Evolutionary conservation across 306 rosid genomes (phyloP), one percentile per base, ranked within the genome.

Genomic region (Quillaja saponaria): DNA sequence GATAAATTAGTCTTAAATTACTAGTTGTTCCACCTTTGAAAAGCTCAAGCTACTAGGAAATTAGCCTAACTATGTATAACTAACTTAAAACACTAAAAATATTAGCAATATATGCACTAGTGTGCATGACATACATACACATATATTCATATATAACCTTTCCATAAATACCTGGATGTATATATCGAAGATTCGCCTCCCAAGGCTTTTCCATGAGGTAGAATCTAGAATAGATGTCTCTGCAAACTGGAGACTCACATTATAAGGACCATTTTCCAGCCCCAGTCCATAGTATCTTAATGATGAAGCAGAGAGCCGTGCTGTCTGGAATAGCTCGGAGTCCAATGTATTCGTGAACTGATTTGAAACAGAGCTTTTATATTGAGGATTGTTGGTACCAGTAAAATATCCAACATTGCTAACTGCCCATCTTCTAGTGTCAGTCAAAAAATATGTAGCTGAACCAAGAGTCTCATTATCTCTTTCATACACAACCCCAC

Each of bases 231-330:
- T 61, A 63, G 68, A 67, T 31, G 61, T 76, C 74, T 90, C 94
- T 1, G 84, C 78, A 66, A 90, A 90, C 55, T 81, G 83, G 58
- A 90, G 95, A 52, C 67, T 75, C 28, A 90, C 72, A 31, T 73
- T 84, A 71, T 90, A 87, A 67, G 68, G 56, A 2, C 95, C 92
- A 58, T 87, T 85, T 52, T 87, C 66, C 35, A 87, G 80, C 34
- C 97, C 92, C 46, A 87, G 35, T 10, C 97, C 95, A 67, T 75
- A 85, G 76, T 90, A 87, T 76, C 97, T 79, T 39, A 90, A 52
- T 14, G 97, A 90, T 33, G 95, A 90, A 68, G 95, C 71, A 54
- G 97, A 87, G 42, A 87, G 40, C 13, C 97, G 73, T 11, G 81
- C 79, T 33, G 90, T 81, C 74, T 90, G 92, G 42, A 82, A 87